Evolutionary conservation across 257 asterid genomes (phyloP), one percentile per base, ranked within the genome.

Genomic region (Solanum ahanhuiri): DNA sequence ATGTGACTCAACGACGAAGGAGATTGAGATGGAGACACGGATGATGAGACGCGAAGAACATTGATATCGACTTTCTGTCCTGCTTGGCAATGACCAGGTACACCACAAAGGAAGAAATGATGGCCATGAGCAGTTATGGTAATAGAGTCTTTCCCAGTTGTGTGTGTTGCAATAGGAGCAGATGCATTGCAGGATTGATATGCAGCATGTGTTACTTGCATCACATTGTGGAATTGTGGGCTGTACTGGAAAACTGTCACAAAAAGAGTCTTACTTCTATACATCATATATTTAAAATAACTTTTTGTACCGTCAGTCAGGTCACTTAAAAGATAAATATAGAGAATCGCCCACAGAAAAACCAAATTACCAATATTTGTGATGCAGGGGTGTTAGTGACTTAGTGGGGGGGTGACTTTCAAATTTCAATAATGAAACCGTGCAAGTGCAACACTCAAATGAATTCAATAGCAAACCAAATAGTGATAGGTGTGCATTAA

Each of bases 21-120:
- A 1, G 95, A 88, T 5, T 95, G 92, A 35, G 87, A 39, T n/a
- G 94, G 92, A 41, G 90, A 93, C 3, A 69, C 31, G 0, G 91
- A 71, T 60, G 35, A 41, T 76, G 92, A 60, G n/a, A 86, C 54
- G 14, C 89, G 93, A 35, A 87, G 89, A 12, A 93, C 98, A 7
- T 94, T 94, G 87, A 95, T 94, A 75, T 95, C 98, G 31, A 95
- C 96, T 85, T 90, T 95, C 77, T 95, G 98, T 7, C 98, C 98
- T 0, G 98, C 79, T 85, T 93, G 97, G 84, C 98, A 95, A 87
- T 95, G 98, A 15, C 97, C 98, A 39, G 98, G 97, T 1, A 93
- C 94, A 6, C 96, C 96, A 37, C 98, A 95, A 34, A 95, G 82
- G 88, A 94, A 95, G 88, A 92, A 93, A 87, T 94, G 98, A 91